Base-by-base conservation (phyloP, 805 yeast species). In the Saccharomycopsis vini region DNA sequence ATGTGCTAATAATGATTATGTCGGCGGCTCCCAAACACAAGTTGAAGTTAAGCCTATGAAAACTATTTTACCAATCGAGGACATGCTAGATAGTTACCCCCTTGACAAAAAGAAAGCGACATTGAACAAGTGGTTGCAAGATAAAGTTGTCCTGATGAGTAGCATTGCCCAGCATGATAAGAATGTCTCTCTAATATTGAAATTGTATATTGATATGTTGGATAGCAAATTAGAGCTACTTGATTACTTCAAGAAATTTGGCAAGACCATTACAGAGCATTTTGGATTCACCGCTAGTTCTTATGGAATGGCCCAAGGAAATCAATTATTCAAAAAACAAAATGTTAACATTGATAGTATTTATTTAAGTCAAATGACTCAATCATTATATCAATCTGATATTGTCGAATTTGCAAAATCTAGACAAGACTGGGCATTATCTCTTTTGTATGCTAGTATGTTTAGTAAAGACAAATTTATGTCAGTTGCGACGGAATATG, bases 101-200 rank as follows among this genome's bases (percentile, higher is more conserved):
- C 5, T 45, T n/a, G 51, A 45, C n/a, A 30, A 38, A 16, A 48
- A 48, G 37, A 48, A 48, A 21, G 43, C 34, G 18, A 30, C 19
- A 13, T 34, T 48, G 26, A 44, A 43, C 12, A 45, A 45, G 24
- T 48, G 51, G 51, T 21, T 48, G 18, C 36, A 28, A 5, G 47
- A 42, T 12, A 42, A 39, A 30, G 33, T 41, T 15, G 22, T n/a
- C 4, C 5, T 10, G n/a, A 26, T 38, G 34, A n/a, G 15, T 18
- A 35, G 29, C 19, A 16, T 10, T 9, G 9, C 32, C 13, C 22
- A 21, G 3, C 26, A 43, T 23, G 46, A 41, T 36, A 19, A 28
- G 16, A 48, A 45, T 37, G 22, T 30, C 7, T 18, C 16, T 20
- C 30, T 48, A 15, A 42, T 48, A 29, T 39, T 45, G 22, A 48